Conservation (phyloP, 2,329 filamentous ascomycete species). For the Grosmannia serpens region DNA sequence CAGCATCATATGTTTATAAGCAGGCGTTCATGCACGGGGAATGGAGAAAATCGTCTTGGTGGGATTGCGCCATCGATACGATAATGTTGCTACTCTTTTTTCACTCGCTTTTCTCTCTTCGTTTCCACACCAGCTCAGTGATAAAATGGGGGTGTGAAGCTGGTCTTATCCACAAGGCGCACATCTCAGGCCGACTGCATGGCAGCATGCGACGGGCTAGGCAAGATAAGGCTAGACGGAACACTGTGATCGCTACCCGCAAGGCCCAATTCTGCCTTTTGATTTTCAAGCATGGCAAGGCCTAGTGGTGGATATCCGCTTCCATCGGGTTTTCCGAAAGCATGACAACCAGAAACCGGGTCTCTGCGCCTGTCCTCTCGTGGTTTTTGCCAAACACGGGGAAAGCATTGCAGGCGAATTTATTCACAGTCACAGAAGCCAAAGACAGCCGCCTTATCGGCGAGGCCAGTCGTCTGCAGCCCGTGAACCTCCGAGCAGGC, state of each 20-base stretch:
- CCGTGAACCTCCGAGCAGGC: no score
- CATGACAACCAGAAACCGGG: no score
- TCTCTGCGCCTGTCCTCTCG: no score
- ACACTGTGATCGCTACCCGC: neutral
- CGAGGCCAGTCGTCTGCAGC: no score
- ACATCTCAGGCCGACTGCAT: neutral
- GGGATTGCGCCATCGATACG: neutral
- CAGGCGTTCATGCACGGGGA: neutral
- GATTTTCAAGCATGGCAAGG: no score
- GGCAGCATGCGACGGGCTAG: neutral
- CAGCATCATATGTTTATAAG: neutral
- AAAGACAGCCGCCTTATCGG: no score
- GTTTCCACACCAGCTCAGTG: neutral
- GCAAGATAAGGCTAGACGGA: neutral
- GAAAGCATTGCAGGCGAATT: no score
- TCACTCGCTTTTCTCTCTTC: neutral
- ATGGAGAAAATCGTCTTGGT: neutral
- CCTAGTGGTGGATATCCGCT: neutral
- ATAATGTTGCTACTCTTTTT: neutral
- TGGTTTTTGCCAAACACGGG: no score
- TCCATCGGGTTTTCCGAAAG: neutral
- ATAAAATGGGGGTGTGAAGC: neutral
- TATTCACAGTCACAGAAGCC: no score
- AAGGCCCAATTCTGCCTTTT: no score
- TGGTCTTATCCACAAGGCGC: neutral